Conservation (phyloP, 768 basidiomycete genomes). For the Mycena maculata region DNA sequence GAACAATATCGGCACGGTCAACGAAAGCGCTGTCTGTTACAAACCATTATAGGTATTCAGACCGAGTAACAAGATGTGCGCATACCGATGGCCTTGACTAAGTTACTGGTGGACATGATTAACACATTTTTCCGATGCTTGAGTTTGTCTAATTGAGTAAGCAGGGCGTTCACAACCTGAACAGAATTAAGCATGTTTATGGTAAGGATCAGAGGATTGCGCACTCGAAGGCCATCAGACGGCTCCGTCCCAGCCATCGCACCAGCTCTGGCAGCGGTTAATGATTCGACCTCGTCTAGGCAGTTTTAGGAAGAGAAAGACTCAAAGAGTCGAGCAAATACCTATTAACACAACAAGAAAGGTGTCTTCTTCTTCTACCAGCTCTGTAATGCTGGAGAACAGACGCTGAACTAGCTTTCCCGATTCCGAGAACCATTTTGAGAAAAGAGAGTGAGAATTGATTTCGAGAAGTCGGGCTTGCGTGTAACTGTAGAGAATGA, state of each 20-base stretch:
- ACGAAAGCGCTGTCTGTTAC: conserved; percentile 90
- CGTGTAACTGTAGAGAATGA: conserved; percentile 69
- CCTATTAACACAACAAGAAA: conserved; percentile 97
- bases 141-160: conserved; percentile 96
- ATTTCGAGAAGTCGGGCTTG: conserved; percentile 93
- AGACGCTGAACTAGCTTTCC: conserved; percentile 97
- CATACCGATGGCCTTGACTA: conserved; percentile 92
- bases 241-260: conserved; percentile 97
- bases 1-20: conserved; percentile 96
- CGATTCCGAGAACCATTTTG: conserved; percentile 99
- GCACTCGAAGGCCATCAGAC: conserved; percentile 89
- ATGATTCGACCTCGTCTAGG: conserved; percentile 94
- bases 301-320: conserved; percentile 3
- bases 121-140: conserved; percentile 94
- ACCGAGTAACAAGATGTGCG: neutral
- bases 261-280: conserved; percentile 94
- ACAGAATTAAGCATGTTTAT: neutral
- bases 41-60: neutral
- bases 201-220: conserved; percentile 36
- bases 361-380: conserved; percentile 90
- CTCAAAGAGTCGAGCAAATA: conserved; percentile 43
- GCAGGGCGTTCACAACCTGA: conserved; percentile 96
- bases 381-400: conserved; percentile 88
- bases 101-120: conserved; percentile 96
- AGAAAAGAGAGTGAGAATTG: conserved; percentile 97